Conservation (phyloP, 192 early-diverging fungal genomes). For the Gryganskiella cystojenkinii region DNA sequence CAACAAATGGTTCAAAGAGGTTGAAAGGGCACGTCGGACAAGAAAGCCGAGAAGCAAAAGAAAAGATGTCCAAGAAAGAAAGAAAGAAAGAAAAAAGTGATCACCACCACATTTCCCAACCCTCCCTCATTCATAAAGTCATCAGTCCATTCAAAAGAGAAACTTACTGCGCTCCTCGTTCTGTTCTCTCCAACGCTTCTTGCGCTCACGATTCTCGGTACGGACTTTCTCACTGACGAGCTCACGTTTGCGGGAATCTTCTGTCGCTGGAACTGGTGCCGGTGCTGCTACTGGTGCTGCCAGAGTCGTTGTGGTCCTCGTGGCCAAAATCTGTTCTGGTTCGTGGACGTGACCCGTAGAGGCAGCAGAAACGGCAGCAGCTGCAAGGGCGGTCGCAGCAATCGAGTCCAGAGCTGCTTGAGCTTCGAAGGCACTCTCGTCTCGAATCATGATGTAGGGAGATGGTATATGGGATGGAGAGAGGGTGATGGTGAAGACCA, state of each 20-base stretch:
- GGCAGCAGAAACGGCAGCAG: slow-evolving; percentile 19
- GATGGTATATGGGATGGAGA: not conserved
- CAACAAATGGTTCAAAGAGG: too few relatives aligned
- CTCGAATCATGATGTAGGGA: slow-evolving; percentile 28
- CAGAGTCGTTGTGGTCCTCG: not conserved
- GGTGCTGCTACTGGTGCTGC: not conserved
- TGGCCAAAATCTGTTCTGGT: too few relatives aligned
- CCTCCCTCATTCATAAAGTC: too few relatives aligned
- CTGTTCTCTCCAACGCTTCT: slow-evolving; percentile 62
- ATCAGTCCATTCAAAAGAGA: not conserved
- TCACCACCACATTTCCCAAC: too few relatives aligned
- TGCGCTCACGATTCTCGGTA: slow-evolving; percentile 62
- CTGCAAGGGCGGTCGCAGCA: slow-evolving; percentile 15
- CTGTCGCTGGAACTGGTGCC: slow-evolving; percentile 17
- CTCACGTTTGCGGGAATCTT: slow-evolving; percentile 50
- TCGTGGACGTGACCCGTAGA: not conserved
- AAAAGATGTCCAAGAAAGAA: too few relatives aligned
- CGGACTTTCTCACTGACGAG: slow-evolving; percentile 56
- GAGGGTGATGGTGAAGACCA: not conserved
- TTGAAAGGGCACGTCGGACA: too few relatives aligned
- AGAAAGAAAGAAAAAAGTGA: too few relatives aligned
- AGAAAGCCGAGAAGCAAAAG: too few relatives aligned
- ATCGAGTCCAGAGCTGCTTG: slow-evolving; percentile 15
- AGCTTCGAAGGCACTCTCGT: slow-evolving; percentile 31
- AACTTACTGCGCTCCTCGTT: slow-evolving; percentile 67